These are phyloP conservation scores for Sporothrix brunneoviolacea DNA, from an alignment of 2,329 filamentous ascomycete genomes.

Conservation along the genomic window DNA sequence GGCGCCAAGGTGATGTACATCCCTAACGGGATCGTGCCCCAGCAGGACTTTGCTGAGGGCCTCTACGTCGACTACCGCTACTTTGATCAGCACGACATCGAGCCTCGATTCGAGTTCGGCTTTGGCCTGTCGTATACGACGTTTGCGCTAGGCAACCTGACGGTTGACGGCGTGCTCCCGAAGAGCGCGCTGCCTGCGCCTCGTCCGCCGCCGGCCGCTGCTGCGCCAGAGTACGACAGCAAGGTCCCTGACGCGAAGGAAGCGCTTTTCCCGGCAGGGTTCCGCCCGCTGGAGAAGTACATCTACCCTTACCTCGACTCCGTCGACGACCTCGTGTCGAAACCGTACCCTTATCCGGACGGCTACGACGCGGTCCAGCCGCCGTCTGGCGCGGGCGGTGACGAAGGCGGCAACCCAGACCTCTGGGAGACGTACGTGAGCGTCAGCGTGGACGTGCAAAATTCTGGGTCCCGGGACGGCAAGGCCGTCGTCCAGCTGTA, in stretches of 20 bases:
- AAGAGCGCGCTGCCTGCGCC: slow-evolving; percentile 38
- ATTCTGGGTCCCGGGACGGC: slow-evolving; percentile 40
- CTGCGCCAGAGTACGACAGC: slow-evolving; percentile 50
- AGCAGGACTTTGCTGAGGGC: slow-evolving; percentile 77
- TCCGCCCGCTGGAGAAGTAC: slow-evolving; percentile 60
- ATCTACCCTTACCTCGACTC: slow-evolving; percentile 64
- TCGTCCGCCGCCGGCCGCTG: slow-evolving; percentile 34
- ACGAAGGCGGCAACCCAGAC: slow-evolving; percentile 60
- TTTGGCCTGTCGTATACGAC: slow-evolving; percentile 76
- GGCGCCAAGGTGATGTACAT: slow-evolving; percentile 62
- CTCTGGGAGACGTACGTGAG: slow-evolving; percentile 51
- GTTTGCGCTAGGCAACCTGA: slow-evolving; percentile 55
- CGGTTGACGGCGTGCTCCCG: slow-evolving; percentile 37
- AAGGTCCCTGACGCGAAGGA: slow-evolving; percentile 48
- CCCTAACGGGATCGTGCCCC: slow-evolving; percentile 63
- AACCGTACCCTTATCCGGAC: slow-evolving; percentile 44
- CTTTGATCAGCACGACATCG: slow-evolving; percentile 70
- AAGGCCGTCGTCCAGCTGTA: slow-evolving; percentile 44
- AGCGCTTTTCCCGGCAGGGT: slow-evolving; percentile 50
- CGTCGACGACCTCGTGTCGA: slow-evolving; percentile 36
- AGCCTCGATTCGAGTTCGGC: slow-evolving; percentile 78
- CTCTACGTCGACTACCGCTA: slow-evolving; percentile 85
- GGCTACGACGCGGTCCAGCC: slow-evolving; percentile 46
- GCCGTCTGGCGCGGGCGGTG: slow-evolving; percentile 61
- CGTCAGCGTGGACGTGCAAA: slow-evolving; percentile 46